A percentile compares a stretch with the other conserved stretches of the same genome.
Conservation (phyloP, 768 basidiomycete genomes). For the Boletus reticuloceps region DNA sequence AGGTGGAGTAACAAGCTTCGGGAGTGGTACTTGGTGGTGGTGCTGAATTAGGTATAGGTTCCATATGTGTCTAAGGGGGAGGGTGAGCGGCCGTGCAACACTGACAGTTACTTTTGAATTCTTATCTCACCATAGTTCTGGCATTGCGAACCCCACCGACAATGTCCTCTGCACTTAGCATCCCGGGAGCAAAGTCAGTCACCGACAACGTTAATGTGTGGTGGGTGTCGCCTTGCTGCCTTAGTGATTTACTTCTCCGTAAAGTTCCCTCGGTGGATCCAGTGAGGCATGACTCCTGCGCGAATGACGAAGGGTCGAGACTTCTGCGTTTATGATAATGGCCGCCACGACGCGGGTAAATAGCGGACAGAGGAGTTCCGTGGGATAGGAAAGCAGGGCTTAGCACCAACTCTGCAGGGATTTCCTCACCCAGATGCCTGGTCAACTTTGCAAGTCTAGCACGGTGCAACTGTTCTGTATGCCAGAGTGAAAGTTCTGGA, state of each 20-base stretch:
- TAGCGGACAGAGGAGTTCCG: neutral
- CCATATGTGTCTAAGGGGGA: neutral
- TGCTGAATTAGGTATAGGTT: neutral
- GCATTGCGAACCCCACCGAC: neutral
- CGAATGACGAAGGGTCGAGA: conserved; percentile 10
- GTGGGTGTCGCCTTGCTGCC: neutral
- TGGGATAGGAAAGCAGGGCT: conserved; percentile 3
- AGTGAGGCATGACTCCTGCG: neutral
- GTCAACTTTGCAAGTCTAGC: conserved; percentile 36
- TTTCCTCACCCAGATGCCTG: conserved; percentile 37
- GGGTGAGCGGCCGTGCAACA: conserved; percentile 1
- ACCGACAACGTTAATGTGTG: neutral
- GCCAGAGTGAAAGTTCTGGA: neutral
- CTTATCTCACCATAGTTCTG: conserved; percentile 5
- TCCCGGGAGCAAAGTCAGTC: neutral
- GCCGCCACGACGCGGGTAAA: neutral
- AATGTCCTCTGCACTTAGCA: neutral
- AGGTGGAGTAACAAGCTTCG: neutral
- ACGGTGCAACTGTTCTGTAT: conserved; percentile 26
- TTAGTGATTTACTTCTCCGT: conserved; percentile 33
- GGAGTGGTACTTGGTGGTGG: neutral
- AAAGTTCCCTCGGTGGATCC: neutral
- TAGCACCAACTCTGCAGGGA: conserved; percentile 36
- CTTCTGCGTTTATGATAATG: conserved; percentile 15
- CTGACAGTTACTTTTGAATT: neutral